Evolutionary conservation across 2,329 filamentous ascomycete species (phyloP), one percentile per base, ranked within the genome.

Genomic region (Colletotrichum tamarilloi): DNA sequence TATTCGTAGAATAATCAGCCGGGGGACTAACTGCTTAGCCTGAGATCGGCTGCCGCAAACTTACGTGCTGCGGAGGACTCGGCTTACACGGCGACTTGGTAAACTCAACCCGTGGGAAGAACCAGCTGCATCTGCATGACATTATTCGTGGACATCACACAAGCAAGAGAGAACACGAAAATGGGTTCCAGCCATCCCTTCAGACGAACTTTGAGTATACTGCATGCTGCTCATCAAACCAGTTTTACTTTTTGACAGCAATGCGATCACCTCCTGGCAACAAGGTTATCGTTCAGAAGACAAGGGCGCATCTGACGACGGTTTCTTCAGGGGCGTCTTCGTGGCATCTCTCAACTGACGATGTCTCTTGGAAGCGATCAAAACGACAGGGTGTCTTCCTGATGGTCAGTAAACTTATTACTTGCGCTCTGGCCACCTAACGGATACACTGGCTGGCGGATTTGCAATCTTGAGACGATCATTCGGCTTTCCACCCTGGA

Each of bases 401-500:
- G 38, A 38, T 57, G 57, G 22, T 46, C 55, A 63, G 57, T n/a
- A 58, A 56, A 35, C 22, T 19, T 19, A 14, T n/a, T 12, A 22
- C 56, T 53, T 19, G 35, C 62, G 58, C 57, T 60, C 68, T 58
- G 62, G 62, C 62, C 58, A 63, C 52, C 22, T 6, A n/a, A 49
- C 42, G 42, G 42, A 49, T n/a, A 49, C 42, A 55, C 53, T 26
- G 8, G 52, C 53, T 58, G 46, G 57, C 38, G 49, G 66, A 75
- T 76, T 75, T 75, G 74, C 74, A 75, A 74, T 76, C 73, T 70
- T 76, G 75, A 75, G 74, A 76, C 75, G 64, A 64, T 62, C 49
- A 58, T 53, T 62, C 69, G 49, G 52, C 70, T 53, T 38, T 32
- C 19, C 28, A 63, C 49, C 68, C 62, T 55, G 56, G 68, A 63